Percentiles rank a stretch among this genome's conserved stretches.
Conservation (phyloP, 257 asterid species). For the Avicennia marina region DNA sequence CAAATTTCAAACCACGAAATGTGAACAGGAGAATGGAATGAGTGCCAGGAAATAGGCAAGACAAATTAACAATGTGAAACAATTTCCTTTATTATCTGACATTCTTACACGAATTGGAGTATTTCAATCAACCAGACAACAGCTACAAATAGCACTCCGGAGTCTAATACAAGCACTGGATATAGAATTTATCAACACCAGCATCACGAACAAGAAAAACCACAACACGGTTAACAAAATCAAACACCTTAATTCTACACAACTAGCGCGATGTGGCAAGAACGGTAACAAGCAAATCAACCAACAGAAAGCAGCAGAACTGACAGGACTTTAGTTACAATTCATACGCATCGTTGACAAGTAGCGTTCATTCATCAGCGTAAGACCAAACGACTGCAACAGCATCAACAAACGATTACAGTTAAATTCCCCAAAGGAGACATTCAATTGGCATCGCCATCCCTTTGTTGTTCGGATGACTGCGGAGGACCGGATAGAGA, state of each 20-base stretch:
- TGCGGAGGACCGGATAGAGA: slow-evolving; percentile 72
- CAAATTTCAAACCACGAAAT: neutral
- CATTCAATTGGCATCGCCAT: slow-evolving; percentile 60
- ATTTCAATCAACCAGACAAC: slow-evolving; percentile 39
- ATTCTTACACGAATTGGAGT: slow-evolving; percentile 48
- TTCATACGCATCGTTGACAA: slow-evolving; percentile 36
- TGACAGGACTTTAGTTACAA: slow-evolving; percentile 29
- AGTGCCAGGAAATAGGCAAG: neutral
- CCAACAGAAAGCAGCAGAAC: slow-evolving; percentile 33
- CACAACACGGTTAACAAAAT: slow-evolving; percentile 30
- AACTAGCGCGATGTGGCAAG: slow-evolving; percentile 30
- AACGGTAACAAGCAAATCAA: slow-evolving; percentile 29
- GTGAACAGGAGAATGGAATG: neutral
- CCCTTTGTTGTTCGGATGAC: slow-evolving; percentile 61
- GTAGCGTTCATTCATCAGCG: slow-evolving; percentile 28
- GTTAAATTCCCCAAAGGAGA: slow-evolving; percentile 7
- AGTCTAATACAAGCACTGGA: slow-evolving; percentile 37
- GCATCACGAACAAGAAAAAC: slow-evolving; percentile 28
- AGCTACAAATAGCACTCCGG: slow-evolving; percentile 46
- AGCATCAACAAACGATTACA: slow-evolving; percentile 11
- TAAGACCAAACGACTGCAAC: slow-evolving; percentile 30
- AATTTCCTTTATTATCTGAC: slow-evolving; percentile 43
- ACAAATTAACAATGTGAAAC: slow-evolving; percentile 21
- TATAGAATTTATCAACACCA: slow-evolving; percentile 38
- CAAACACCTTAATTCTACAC: slow-evolving; percentile 33